Conservation (phyloP, 164 flowering plant genomes). For the Vitis rotundifolia region DNA sequence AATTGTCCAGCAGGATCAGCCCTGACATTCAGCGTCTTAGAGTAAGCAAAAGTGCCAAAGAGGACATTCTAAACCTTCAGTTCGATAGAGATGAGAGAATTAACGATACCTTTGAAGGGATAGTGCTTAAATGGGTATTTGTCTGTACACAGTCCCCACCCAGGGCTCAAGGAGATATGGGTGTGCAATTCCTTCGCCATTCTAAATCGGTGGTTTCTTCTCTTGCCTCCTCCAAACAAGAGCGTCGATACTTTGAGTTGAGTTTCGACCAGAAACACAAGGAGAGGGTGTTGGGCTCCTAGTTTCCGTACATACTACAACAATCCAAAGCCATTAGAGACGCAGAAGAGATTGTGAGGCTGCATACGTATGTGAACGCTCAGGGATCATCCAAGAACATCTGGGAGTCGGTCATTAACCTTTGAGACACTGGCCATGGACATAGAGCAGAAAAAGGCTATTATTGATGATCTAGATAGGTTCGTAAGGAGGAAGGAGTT, state of each 20-base stretch:
- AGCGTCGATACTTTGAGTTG: conserved; percentile 9
- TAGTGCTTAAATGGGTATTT: conserved; percentile 29
- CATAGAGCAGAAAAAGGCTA: conserved; percentile 1
- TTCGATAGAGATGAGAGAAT: conserved; percentile 30
- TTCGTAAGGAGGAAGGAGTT: conserved; percentile 11
- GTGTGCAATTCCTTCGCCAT: too few species aligned
- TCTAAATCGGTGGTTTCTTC: too few species aligned
- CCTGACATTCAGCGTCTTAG: conserved; percentile 21
- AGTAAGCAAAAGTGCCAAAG: conserved; percentile 22
- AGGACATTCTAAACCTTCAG: conserved; percentile 14
- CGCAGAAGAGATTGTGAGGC: neutral
- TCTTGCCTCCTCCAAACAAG: neutral
- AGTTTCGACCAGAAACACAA: conserved; percentile 7
- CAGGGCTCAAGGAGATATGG: neutral
- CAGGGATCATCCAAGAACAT: neutral
- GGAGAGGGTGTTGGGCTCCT: neutral
- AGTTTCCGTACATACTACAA: conserved; percentile 8
- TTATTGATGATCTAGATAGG: conserved; percentile 13
- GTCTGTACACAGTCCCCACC: neutral
- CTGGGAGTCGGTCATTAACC: conserved; percentile 9
- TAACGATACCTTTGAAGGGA: conserved; percentile 23
- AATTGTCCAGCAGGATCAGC: conserved; percentile 5
- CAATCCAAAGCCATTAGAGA: neutral
- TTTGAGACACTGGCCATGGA: conserved; percentile 20
- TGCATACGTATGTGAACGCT: conserved; percentile 11